phyloP scores from a whole-genome alignment of 2,329 filamentous ascomycete species.

The Macrophomina pseudophaseolina region DNA sequence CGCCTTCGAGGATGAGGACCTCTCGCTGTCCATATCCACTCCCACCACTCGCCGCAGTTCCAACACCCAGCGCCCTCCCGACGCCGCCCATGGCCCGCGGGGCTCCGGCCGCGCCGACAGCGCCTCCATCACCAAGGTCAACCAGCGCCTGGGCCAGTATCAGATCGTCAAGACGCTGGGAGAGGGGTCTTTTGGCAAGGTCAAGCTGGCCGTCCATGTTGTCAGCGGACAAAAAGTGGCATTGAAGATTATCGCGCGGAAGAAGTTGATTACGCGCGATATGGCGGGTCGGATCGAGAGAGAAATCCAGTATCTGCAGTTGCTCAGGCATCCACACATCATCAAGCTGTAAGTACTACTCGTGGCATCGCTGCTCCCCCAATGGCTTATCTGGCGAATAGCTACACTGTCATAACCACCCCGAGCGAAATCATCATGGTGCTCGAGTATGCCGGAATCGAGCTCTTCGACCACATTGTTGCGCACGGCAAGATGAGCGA shows the following conservation, averaged over 20 bases:
- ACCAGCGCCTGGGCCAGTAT: conserved; percentile 90
- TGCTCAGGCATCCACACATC: conserved; percentile 95
- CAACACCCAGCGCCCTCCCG: conserved; percentile 25
- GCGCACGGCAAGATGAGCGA: conserved; percentile 91
- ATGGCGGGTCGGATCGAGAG: conserved; percentile 98
- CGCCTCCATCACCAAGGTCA: conserved; percentile 58
- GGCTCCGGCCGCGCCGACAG: conserved; percentile 15
- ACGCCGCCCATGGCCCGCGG: conserved; percentile 29
- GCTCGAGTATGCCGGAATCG: conserved; percentile 93
- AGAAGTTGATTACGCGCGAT: conserved; percentile 94
- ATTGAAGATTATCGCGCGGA: conserved; percentile 95
- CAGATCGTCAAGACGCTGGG: conserved; percentile 88
- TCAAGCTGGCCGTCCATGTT: conserved; percentile 93
- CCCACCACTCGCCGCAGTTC: conserved; percentile 31
- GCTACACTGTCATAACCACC: conserved; percentile 96
- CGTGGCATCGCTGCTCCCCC: background rate
- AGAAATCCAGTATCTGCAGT: conserved; percentile 96
- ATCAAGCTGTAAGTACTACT: conserved; percentile 83
- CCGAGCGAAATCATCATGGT: conserved; percentile 98
- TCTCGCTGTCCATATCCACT: conserved; percentile 30
- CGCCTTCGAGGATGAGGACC: conserved; percentile 71
- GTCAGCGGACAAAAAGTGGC: conserved; percentile 94
- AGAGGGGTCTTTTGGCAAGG: conserved; percentile 97
- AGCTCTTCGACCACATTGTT: conserved; percentile 98
- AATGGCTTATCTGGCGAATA: conserved; percentile 42